Evolutionary conservation across 2,329 filamentous ascomycete genomes (phyloP).

Genomic region (Metarhizium robertsii): DNA sequence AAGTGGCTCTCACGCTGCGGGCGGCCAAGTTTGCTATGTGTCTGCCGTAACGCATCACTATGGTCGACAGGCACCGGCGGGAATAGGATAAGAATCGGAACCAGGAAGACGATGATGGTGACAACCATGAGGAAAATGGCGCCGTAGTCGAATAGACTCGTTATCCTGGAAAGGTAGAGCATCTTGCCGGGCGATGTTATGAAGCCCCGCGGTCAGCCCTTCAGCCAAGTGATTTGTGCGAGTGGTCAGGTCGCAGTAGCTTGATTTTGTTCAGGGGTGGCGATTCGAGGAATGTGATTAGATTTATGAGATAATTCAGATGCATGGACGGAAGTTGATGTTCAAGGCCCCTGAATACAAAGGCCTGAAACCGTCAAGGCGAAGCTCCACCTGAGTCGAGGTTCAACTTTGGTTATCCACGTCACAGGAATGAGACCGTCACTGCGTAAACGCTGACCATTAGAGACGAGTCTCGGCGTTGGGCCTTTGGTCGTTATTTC

Average conservation of each 20-base stretch:
- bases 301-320: not conserved
- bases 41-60: conserved; percentile 45
- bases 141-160: conserved; percentile 18
- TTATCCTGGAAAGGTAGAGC: conserved; percentile 8
- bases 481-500: not conserved
- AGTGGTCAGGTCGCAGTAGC: too few relatives aligned
- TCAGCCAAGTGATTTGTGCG: not conserved
- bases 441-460: not conserved
- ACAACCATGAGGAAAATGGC: conserved; percentile 30
- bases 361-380: not conserved
- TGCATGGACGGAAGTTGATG: not conserved
- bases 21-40: conserved; percentile 40
- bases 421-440: not conserved
- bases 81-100: conserved; percentile 45
- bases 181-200: not conserved
- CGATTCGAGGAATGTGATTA: not conserved
- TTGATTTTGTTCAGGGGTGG: not conserved
- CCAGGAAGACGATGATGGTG: conserved; percentile 39
- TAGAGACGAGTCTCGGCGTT: not conserved
- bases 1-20: conserved; percentile 28
- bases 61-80: conserved; percentile 43
- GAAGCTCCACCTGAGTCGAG: not conserved
- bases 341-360: not conserved
- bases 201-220: conserved; percentile 2
- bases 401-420: not conserved